These are phyloP conservation scores for Naegleria gruberi DNA, from an alignment of 208 protist genomes.

Conservation along the genomic window DNA sequence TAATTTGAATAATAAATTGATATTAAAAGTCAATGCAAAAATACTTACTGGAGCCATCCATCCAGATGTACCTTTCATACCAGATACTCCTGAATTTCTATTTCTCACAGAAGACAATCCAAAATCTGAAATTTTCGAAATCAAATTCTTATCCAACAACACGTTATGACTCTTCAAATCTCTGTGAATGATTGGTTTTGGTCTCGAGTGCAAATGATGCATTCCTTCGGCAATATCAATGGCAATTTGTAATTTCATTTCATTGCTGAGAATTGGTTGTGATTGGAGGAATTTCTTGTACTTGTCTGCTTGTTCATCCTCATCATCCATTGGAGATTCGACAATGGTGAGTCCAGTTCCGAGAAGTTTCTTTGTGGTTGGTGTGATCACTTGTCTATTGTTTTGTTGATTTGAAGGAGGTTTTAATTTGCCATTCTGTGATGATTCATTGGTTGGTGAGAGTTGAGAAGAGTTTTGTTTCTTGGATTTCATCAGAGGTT, in stretches of 20 bases:
- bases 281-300: background rate
- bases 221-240: conserved; percentile 21
- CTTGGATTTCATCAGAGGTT: background rate
- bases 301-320: background rate
- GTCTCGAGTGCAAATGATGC: background rate
- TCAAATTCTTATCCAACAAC: background rate
- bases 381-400: background rate
- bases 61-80: background rate
- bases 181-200: conserved; percentile 13
- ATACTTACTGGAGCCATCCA: background rate
- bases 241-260: background rate
- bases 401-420: background rate
- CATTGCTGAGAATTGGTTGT: background rate
- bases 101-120: background rate
- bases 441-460: background rate
- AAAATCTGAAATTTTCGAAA: background rate
- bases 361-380: background rate
- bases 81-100: background rate
- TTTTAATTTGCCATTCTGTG: background rate
- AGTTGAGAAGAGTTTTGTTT: background rate
- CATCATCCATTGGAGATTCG: background rate
- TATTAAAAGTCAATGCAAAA: too few relatives aligned
- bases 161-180: conserved; percentile 23
- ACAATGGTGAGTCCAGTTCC: background rate
- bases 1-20: too few relatives aligned